Base-by-base conservation (phyloP, 23 red algal genomes). In the Gracilariopsis chorda region DNA sequence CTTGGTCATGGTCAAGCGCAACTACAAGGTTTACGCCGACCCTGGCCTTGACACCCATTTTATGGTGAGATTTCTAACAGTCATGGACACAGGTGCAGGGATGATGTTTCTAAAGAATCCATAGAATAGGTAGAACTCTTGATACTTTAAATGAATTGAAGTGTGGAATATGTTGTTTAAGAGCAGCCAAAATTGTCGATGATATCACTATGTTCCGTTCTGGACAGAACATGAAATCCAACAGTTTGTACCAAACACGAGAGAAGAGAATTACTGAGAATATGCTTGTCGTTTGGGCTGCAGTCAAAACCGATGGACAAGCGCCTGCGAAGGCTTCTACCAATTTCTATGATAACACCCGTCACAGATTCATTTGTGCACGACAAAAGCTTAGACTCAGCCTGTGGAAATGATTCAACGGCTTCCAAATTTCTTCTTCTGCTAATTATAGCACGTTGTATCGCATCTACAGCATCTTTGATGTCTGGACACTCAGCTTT, bases 121-220 rank as follows among this genome's bases (percentile, higher is more conserved):
- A 10, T 62, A 82, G 30, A 82, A 82, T 2, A 82, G 35, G 13
- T 44, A 82, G 3, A 82, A 30, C 11, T 82, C 72, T 36, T 77
- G 72, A 25, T 77, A 77, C 4, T 77, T 77, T 10, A 77, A 32
- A 23, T 77, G 72, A 6, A 13, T 44, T 7, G 72, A 49, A 4
- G 72, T 25, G 33, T 77, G 72, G 3, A 77, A 23, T 29, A 77
- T 44, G 3, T 52, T 53, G 19, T 77, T 77, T 23, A 52, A 55
- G 2, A 37, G 43, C 72, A 77, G 44, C 44, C 72, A 77, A 77
- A 77, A 77, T 44, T 51, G 44, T 77, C 72, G 1, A 77, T 1
- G 24, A 77, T 21, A 77, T 77, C 72, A 2, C 40, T 77, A 17
- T 77, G 72, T 2, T 29, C 44, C 1, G 44, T 52, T 11, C 72